These are phyloP conservation scores for Aspergillus leporis DNA, from an alignment of 495 filamentous ascomycete genomes.

Conservation along the genomic window DNA sequence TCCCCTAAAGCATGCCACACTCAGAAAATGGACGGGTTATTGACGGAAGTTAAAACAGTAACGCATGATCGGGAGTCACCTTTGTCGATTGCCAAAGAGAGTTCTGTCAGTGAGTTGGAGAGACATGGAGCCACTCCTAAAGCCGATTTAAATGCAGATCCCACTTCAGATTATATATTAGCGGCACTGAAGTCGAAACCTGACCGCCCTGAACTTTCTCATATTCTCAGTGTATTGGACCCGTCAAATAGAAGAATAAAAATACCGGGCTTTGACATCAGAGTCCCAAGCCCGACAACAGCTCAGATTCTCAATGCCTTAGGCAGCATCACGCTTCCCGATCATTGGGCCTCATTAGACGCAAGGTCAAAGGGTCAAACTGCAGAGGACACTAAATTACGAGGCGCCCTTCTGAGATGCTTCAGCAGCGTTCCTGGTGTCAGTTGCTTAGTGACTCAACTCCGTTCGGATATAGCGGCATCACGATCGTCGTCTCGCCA, in stretches of 20 bases:
- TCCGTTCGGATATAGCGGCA: constrained; percentile 53
- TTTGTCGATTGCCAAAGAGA: constrained; percentile 21
- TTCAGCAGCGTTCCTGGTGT: constrained; percentile 72
- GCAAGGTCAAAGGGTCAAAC: constrained; percentile 38
- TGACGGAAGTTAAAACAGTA: constrained; percentile 43
- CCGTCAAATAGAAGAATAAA: constrained; percentile 31
- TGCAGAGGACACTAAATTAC: constrained; percentile 31
- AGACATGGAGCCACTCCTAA: constrained; percentile 14
- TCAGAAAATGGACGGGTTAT: constrained; percentile 41
- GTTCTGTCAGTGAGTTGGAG: constrained; percentile 9
- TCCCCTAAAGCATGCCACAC: constrained; percentile 3
- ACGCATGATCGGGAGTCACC: constrained; percentile 25
- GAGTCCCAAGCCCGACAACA: constrained; percentile 59
- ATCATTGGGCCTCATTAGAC: constrained; percentile 70
- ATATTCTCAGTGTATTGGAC: constrained; percentile 55
- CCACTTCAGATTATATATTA: constrained; percentile 58
- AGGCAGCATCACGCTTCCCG: constrained; percentile 67
- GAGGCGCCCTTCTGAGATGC: constrained; percentile 59
- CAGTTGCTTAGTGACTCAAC: constrained; percentile 63
- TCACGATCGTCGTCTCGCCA: constrained; percentile 28
- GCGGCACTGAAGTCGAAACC: constrained; percentile 66
- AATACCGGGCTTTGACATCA: constrained; percentile 55
- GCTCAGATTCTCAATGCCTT: constrained; percentile 71
- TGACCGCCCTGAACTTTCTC: constrained; percentile 54
- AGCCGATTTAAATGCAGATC: constrained; percentile 21